Conservation (phyloP, 257 asterid species). For the Solanum chaucha region DNA sequence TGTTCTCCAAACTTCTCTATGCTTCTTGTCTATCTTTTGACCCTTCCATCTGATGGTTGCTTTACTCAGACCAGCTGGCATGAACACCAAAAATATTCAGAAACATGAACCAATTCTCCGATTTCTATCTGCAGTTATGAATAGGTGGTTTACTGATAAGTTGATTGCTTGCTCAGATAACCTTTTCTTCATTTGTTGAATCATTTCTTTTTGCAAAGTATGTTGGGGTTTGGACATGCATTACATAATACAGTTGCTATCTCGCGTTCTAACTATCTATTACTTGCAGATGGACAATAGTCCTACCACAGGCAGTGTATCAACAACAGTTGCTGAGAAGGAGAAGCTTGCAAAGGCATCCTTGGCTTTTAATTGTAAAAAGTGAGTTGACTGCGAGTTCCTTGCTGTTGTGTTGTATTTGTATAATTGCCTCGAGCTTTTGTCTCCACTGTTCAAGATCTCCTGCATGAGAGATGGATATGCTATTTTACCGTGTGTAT, state of each 20-base stretch:
- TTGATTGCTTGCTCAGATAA: background rate
- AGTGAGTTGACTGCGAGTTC: constrained; percentile 33
- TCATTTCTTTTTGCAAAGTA: background rate
- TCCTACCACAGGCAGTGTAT: constrained; percentile 95
- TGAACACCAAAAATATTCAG: background rate
- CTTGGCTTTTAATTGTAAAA: constrained; percentile 79
- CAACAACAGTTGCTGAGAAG: constrained; percentile 73
- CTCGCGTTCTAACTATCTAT: background rate
- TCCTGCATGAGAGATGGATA: background rate
- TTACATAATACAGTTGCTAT: background rate
- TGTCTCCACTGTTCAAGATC: background rate
- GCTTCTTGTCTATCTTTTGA: background rate
- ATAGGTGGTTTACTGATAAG: background rate
- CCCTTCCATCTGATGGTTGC: background rate
- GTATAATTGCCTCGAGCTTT: background rate
- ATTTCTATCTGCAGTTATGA: background rate
- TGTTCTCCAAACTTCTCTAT: background rate
- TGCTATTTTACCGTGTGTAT: background rate
- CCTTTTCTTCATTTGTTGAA: background rate
- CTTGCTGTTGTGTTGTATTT: background rate
- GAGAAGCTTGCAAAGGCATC: constrained; percentile 80
- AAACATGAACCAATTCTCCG: background rate
- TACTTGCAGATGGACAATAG: constrained; percentile 73
- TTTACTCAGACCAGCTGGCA: background rate
- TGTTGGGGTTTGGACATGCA: background rate